phyloP scores from a whole-genome alignment of 306 rosid genomes.

The Parietaria judaica region DNA sequence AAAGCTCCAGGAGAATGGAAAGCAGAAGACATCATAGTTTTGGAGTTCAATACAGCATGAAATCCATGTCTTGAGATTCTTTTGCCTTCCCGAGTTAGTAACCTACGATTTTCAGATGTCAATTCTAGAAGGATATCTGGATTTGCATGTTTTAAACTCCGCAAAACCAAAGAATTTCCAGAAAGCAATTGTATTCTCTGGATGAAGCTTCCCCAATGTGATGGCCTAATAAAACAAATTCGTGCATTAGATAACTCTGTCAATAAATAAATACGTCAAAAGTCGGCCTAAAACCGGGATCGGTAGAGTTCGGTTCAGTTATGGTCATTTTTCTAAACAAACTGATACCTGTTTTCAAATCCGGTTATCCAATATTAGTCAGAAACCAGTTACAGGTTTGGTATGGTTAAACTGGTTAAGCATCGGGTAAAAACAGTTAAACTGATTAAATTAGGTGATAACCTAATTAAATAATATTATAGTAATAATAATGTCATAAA shows the following conservation, averaged over 20 bases:
- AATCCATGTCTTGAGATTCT: conserved; percentile 37
- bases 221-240: conserved; percentile 50
- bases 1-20: conserved; percentile 49
- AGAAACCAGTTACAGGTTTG: too few relatives aligned
- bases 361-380: too few relatives aligned
- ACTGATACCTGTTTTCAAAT: too few relatives aligned
- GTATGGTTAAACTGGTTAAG: too few relatives aligned
- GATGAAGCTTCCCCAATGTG: conserved; percentile 59
- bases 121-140: conserved; percentile 49
- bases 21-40: conserved; percentile 40
- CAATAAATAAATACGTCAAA: not conserved
- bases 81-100: conserved; percentile 40
- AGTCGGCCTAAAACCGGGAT: too few relatives aligned
- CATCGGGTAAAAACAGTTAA: too few relatives aligned
- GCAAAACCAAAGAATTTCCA: conserved; percentile 57
- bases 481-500: too few relatives aligned
- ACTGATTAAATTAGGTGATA: too few relatives aligned
- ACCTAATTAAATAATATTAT: too few relatives aligned
- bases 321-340: too few relatives aligned
- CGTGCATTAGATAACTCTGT: not conserved
- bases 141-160: conserved; percentile 45
- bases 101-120: conserved; percentile 36
- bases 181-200: conserved; percentile 52
- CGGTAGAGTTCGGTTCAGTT: too few relatives aligned
- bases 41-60: conserved; percentile 44